A percentile compares a stretch with the other conserved stretches of the same genome.
Evolutionary conservation across 1,284 basidiomycete species (phyloP).

Genomic region (Malassezia pachydermatis): DNA sequence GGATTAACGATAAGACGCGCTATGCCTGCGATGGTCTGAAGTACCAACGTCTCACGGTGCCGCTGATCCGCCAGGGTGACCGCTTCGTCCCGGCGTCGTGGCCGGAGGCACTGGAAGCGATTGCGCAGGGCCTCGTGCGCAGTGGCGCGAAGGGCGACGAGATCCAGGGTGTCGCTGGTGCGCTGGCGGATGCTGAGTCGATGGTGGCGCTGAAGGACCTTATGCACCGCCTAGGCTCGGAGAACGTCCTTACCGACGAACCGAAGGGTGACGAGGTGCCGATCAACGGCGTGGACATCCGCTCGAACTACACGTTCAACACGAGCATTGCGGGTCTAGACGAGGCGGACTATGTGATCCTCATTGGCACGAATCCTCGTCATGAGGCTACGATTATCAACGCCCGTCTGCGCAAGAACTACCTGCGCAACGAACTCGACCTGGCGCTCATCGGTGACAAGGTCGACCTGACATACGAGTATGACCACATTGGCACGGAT

Average conservation of each 20-base stretch:
- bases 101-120: constrained; percentile 76
- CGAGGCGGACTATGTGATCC: constrained; percentile 80
- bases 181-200: constrained; percentile 85
- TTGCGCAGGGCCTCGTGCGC: constrained; percentile 65
- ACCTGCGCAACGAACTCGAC: constrained; percentile 73
- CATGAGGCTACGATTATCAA: constrained; percentile 97
- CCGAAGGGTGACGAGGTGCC: constrained; percentile 58
- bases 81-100: constrained; percentile 83
- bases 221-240: constrained; percentile 83
- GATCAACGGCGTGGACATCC: constrained; percentile 73
- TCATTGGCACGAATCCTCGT: constrained; percentile 92
- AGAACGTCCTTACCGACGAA: constrained; percentile 79
- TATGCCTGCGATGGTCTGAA: constrained; percentile 90
- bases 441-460: constrained; percentile 83
- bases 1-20: constrained; percentile 98
- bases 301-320: constrained; percentile 96
- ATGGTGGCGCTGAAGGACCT: constrained; percentile 89
- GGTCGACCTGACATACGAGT: constrained; percentile 83
- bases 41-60: constrained; percentile 88
- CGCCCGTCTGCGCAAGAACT: constrained; percentile 88
- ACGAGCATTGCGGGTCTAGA: constrained; percentile 84
- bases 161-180: constrained; percentile 88
- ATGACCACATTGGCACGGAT: constrained; percentile 76
- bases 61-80: constrained; percentile 80
- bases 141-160: constrained; percentile 85